These are phyloP conservation scores for Cystoisospora suis DNA, from an alignment of 169 alveolate genomes.

Conservation along the genomic window DNA sequence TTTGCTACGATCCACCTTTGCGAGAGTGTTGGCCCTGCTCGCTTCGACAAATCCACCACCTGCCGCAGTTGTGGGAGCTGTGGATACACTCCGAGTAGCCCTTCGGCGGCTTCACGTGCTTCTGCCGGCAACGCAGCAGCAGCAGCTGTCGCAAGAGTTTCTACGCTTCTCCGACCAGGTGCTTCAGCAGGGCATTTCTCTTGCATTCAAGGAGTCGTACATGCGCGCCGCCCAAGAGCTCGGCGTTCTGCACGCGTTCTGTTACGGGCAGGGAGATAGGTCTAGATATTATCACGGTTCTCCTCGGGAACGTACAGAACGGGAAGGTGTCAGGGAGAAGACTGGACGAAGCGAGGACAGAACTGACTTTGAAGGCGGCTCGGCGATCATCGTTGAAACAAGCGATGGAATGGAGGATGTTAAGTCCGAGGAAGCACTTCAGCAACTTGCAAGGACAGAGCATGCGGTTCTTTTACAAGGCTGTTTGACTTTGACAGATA, in stretches of 20 bases:
- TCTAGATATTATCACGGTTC: too few relatives aligned
- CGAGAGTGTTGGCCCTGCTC: neutral
- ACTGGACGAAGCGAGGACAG: too few relatives aligned
- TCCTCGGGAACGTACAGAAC: too few relatives aligned
- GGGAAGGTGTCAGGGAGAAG: too few relatives aligned
- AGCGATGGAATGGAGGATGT: neutral
- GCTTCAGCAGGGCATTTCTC: neutral
- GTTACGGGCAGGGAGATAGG: too few relatives aligned
- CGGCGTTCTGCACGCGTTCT: neutral
- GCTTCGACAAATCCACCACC: conserved; percentile 2
- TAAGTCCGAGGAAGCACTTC: neutral
- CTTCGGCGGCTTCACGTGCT: conserved; percentile 18
- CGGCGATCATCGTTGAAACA: too few relatives aligned
- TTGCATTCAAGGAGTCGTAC: conserved; percentile 10
- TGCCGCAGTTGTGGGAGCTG: conserved; percentile 12
- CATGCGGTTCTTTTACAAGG: conserved; percentile 48
- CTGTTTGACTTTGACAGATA: conserved; percentile 53
- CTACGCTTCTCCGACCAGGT: neutral
- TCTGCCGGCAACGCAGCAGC: conserved; percentile 1
- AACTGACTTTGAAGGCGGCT: too few relatives aligned
- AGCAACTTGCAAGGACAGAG: neutral
- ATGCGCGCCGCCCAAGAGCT: conserved; percentile 18
- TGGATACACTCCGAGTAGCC: conserved; percentile 7
- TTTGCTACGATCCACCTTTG: neutral
- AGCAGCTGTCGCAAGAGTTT: conserved; percentile 10